Base-by-base conservation (phyloP, 2,329 filamentous ascomycete species). In the Thelonectria rubi region DNA sequence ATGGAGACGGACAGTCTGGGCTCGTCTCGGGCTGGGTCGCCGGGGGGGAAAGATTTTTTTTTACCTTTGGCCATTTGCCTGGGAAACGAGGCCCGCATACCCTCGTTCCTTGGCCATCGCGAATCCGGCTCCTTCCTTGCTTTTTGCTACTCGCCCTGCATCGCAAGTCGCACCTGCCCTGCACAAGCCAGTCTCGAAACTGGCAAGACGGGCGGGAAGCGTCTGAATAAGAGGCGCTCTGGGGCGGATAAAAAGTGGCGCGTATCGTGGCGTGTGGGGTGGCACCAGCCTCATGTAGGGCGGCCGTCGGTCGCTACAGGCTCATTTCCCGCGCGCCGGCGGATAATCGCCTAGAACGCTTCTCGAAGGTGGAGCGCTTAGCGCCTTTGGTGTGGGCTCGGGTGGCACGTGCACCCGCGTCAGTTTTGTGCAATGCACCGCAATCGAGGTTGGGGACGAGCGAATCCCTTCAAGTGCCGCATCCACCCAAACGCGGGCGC, bases 371-470 rank as follows among this genome's bases (percentile, higher is more conserved):
- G 47, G 21, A 68, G 60, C 54, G 51, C 63, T 62, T 69, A 63
- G 65, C 52, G 56, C 51, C 24, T 39, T 45, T 3, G 18, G 40
- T 26, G 14, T 51, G 53, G 50, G 54, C 6, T 39, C 15, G 14
- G 12, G 15, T 50, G 62, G 64, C 65, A 72, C 69, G 68, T 72
- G 69, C 68, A 62, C 61, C 58, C 69, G 49, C 59, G 67, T 71
- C 66, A 60, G 50, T 64, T 70, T 72, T 72, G 68, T 69, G 68
- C 67, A 71, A 64, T 45, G 58, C 69, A 60, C 62, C 62, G 63
- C 69, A 67, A 63, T 37, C 48, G 69, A 32, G 69, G 68, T 71
- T 30, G 69, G 69, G 62, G 66, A 72, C 69, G 69, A 72, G 58
- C 20, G 62, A 37, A 45, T 59, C 48, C 20, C 47, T 52, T 26